phyloP scores from a whole-genome alignment of 1,284 basidiomycete species.

The Sporisorium reilianum region DNA sequence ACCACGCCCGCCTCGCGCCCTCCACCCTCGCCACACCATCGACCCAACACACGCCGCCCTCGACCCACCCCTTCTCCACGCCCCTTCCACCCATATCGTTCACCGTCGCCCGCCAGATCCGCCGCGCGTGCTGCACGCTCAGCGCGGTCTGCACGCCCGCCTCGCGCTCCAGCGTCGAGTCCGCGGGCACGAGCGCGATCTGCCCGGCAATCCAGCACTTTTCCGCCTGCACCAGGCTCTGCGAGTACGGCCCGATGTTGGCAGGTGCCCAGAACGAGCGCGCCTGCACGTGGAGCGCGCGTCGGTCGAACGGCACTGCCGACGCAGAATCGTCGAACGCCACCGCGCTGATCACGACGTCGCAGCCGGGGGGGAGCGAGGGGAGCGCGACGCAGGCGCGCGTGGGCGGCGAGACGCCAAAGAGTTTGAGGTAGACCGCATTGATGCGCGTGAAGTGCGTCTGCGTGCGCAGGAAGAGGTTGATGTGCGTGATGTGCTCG shows the following conservation, averaged over 20 bases:
- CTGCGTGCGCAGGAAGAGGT: slow-evolving; percentile 78
- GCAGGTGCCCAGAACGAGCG: slow-evolving; percentile 98
- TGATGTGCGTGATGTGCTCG: slow-evolving; percentile 81
- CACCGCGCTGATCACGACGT: slow-evolving; percentile 27
- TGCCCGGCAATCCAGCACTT: slow-evolving; percentile 91
- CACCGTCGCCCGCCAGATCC: slow-evolving; percentile 73
- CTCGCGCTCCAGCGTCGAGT: slow-evolving; percentile 76
- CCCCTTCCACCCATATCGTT: slow-evolving; percentile 44
- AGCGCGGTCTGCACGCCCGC: slow-evolving; percentile 79
- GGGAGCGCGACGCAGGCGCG: slow-evolving; percentile 86
- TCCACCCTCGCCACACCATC: slow-evolving; percentile 19
- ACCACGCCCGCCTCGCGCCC: slow-evolving; percentile 21
- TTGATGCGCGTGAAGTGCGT: slow-evolving; percentile 53
- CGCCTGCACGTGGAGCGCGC: slow-evolving; percentile 88
- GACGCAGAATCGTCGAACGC: slow-evolving; percentile 18
- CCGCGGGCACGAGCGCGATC: slow-evolving; percentile 86
- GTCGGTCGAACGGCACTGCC: slow-evolving; percentile 11
- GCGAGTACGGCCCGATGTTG: slow-evolving; percentile 98
- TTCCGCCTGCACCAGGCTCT: slow-evolving; percentile 83
- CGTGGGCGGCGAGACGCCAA: slow-evolving; percentile 90
- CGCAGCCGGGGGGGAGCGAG: slow-evolving; percentile 11
- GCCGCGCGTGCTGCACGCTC: slow-evolving; percentile 82
- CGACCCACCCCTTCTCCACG: slow-evolving; percentile 49
- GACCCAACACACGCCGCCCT: slow-evolving; percentile 68
- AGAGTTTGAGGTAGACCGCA: slow-evolving; percentile 80